Percentiles rank a stretch among this genome's conserved stretches.
Conservation (phyloP, 2,329 filamentous ascomycete genomes). For the Boeremia exigua region DNA sequence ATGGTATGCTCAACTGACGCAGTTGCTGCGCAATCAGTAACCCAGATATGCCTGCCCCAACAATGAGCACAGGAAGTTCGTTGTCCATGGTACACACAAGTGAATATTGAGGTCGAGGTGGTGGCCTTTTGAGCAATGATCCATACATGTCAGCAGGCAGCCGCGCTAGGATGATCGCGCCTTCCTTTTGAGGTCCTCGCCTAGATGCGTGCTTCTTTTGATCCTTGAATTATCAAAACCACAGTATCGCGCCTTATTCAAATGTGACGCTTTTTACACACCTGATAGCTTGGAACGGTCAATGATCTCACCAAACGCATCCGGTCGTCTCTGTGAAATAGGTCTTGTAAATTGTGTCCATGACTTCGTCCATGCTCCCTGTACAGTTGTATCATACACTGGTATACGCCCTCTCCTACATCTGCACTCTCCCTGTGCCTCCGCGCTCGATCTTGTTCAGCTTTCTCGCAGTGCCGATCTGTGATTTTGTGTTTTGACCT, state of each 20-base stretch:
- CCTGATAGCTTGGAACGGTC: not conserved
- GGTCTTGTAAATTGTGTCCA: constrained; percentile 3
- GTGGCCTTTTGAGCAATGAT: not conserved
- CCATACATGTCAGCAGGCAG: constrained; percentile 6
- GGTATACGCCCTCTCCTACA: constrained; percentile 23
- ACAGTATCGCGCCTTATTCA: not conserved
- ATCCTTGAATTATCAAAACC: not conserved
- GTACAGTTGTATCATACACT: constrained; percentile 39
- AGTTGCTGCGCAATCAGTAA: constrained; percentile 32
- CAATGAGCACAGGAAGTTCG: constrained; percentile 24
- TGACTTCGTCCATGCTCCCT: constrained; percentile 21
- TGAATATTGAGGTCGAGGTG: not conserved
- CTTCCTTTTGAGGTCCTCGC: constrained; percentile 5
- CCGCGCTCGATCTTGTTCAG: constrained; percentile 65
- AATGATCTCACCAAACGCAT: not conserved
- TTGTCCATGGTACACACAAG: not conserved
- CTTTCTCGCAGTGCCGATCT: constrained; percentile 66
- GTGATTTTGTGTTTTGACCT: constrained; percentile 85
- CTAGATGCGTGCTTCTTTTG: not conserved
- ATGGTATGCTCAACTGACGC: constrained; percentile 25
- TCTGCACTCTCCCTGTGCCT: constrained; percentile 40
- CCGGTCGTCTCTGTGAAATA: not conserved
- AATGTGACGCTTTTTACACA: not conserved
- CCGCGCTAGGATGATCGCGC: constrained; percentile 1
- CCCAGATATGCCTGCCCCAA: constrained; percentile 32